Evolutionary conservation across 129 eudicot species (phyloP).

Genomic region (Sambucus nigra): DNA sequence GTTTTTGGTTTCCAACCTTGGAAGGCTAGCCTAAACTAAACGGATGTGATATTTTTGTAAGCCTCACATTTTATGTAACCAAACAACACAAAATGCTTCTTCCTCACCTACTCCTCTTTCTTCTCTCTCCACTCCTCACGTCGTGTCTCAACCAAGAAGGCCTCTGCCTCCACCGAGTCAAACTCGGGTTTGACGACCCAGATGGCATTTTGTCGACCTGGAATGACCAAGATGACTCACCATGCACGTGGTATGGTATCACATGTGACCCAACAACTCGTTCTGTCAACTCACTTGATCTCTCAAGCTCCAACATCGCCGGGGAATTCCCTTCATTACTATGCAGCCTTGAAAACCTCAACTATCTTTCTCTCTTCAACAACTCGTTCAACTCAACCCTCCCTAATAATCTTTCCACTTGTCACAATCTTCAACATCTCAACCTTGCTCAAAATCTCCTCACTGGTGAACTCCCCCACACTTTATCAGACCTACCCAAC

Average conservation of each 20-base stretch:
- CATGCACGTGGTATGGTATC: constrained; percentile 65
- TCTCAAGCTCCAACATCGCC: constrained; percentile 54
- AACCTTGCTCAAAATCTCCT: constrained; percentile 52
- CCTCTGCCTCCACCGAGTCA: constrained; percentile 32
- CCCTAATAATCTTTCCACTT: constrained; percentile 28
- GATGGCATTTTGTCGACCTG: constrained; percentile 46
- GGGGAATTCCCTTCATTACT: constrained; percentile 61
- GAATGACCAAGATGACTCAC: constrained; percentile 32
- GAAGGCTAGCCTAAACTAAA: no score
- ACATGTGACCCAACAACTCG: constrained; percentile 31
- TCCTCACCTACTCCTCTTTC: constrained; percentile 11
- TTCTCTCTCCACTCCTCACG: constrained; percentile 7
- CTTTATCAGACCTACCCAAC: constrained; percentile 30
- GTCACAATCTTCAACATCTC: constrained; percentile 34
- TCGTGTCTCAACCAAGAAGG: constrained; percentile 57
- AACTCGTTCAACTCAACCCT: constrained; percentile 67
- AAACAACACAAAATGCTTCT: not conserved
- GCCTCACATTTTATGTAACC: no score
- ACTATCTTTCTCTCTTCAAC: constrained; percentile 48
- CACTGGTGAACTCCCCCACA: constrained; percentile 47
- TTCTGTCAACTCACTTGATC: constrained; percentile 48
- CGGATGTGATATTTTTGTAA: no score
- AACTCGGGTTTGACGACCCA: constrained; percentile 66
- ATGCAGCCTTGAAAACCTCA: constrained; percentile 40
- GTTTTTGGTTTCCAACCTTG: no score